Evolutionary conservation across 1,284 basidiomycete genomes (phyloP).

Genomic region (Schizopora paradoxa): DNA sequence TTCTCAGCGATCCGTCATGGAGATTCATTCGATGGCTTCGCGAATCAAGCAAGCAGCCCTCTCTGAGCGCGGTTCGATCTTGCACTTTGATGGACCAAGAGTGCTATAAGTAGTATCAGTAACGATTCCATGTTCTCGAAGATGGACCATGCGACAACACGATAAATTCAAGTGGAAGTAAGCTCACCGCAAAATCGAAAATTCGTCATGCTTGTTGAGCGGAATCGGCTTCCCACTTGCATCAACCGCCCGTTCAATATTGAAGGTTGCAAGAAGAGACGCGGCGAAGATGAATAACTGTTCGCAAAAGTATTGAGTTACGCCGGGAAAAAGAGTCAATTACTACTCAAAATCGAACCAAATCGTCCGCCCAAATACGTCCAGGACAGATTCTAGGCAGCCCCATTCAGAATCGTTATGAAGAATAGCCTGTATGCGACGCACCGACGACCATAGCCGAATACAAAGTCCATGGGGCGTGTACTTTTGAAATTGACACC

Average conservation of each 20-base stretch:
- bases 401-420: background rate
- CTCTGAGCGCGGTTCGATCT: background rate
- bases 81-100: background rate
- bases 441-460: background rate
- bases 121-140: no score
- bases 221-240: background rate
- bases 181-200: background rate
- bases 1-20: no score
- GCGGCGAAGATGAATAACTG: background rate
- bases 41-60: background rate
- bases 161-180: background rate
- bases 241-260: background rate
- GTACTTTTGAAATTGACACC: background rate
- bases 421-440: background rate
- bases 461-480: background rate
- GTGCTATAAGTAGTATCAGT: background rate
- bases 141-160: no score
- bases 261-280: background rate
- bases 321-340: background rate
- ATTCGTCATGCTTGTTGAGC: background rate
- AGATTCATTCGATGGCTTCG: no score
- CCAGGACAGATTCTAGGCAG: constrained; percentile 1
- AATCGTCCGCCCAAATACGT: background rate
- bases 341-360: no score
- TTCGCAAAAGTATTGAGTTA: background rate